Base-by-base conservation (phyloP, 2,329 filamentous ascomycete species). In the Neofusicoccum parvum region DNA sequence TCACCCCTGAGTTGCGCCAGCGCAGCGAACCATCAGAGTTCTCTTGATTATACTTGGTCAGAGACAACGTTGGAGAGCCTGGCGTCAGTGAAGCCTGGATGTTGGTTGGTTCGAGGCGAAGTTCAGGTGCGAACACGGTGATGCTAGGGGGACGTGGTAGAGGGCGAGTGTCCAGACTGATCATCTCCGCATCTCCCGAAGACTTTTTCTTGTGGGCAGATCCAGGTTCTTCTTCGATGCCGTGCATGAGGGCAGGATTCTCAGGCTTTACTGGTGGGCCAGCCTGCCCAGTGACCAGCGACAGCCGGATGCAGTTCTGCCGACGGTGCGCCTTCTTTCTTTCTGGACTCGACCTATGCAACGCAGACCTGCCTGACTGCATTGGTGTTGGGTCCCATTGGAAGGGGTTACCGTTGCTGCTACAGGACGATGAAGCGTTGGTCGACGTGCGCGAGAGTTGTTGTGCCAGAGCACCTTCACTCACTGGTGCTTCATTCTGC, bases 251-350 rank as follows among this genome's bases (percentile, higher is more conserved):
- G 7, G 74, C 72, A 49, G 75, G 75, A 48, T 76, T 80, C 1
- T 73, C 71, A 4, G 74, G 72, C 64, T 75, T 71, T 62, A 73
- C 77, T 3, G 67, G 68, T 12, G 78, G 78, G 0, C 79, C 79
- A 20, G 81, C 70, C 11, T 80, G 74, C 3, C 78, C 80, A 11
- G 80, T 80, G 6, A 75, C 75, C 2, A 82, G 69, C 1, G 78
- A 81, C 23, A 82, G 80, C 3, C 81, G 76, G 12, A 83, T 80
- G 65, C 79, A 81, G 49, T 81, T 81, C 67, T 80, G 79, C 46
- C 80, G 69, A 45, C 73, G 72, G 66, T 82, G 79, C 1, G 79
- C 78, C 68, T 80, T 80, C 20, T 79, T 76, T 20, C 78, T 77
- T 56, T 76, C 78, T 1, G 80, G 80, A 53, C 79, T 81, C 0